These are phyloP conservation scores for Candida maesae DNA, from an alignment of 805 yeast genomes.

Conservation along the genomic window DNA sequence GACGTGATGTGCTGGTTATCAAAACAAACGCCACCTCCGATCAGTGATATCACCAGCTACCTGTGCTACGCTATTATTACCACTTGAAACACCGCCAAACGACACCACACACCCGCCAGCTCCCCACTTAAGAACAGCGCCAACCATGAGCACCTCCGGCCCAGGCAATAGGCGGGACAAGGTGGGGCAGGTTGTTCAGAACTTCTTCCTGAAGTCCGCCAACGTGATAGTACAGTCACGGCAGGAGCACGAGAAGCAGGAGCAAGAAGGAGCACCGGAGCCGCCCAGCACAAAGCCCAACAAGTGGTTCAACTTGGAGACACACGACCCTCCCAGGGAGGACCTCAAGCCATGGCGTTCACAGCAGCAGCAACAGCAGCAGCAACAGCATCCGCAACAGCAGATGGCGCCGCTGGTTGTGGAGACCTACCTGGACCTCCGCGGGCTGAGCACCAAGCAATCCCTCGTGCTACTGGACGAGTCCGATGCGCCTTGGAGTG, in stretches of 20 bases:
- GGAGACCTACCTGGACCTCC: slow-evolving; percentile 74
- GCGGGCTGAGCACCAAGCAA: slow-evolving; percentile 52
- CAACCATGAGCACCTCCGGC: neutral
- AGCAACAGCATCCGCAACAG: slow-evolving; percentile 24
- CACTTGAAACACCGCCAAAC: neutral
- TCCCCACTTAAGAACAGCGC: neutral
- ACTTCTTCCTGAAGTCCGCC: slow-evolving; percentile 63
- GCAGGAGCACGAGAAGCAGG: slow-evolving; percentile 2
- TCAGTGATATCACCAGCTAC: too few species aligned
- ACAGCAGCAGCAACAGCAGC: slow-evolving; percentile 25
- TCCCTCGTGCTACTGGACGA: slow-evolving; percentile 56
- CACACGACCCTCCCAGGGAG: slow-evolving; percentile 41
- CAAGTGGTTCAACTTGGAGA: slow-evolving; percentile 62
- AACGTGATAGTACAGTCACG: slow-evolving; percentile 52
- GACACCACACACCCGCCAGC: neutral
- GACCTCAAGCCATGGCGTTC: slow-evolving; percentile 61
- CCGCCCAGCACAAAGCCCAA: slow-evolving; percentile 34
- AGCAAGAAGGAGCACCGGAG: too few species aligned
- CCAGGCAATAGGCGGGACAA: slow-evolving; percentile 18
- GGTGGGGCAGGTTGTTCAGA: slow-evolving; percentile 31
- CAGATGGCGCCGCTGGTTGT: slow-evolving; percentile 77
- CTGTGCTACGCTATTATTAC: too few species aligned
- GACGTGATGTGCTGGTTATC: neutral
- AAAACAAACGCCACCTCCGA: neutral
- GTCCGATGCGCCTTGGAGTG: slow-evolving; percentile 49